Evolutionary conservation across 2,329 filamentous ascomycete genomes (phyloP), one percentile per base, ranked within the genome.

Genomic region (Ramularia endophylla): DNA sequence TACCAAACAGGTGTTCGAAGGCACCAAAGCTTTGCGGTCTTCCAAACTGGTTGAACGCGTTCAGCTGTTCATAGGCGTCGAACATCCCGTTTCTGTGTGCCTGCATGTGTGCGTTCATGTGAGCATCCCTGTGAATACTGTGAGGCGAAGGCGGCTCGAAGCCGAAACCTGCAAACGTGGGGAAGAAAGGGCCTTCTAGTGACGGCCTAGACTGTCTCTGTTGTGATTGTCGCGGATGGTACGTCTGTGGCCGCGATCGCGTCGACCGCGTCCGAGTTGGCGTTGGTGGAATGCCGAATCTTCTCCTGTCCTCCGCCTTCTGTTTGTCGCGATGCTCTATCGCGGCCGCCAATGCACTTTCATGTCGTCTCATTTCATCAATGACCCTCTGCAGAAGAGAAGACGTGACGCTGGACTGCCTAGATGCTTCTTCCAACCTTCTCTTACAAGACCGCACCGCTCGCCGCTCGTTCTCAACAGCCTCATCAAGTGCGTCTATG

Each of bases 331-430:
- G 20, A 36, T 38, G 43, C 16, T 27, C 44, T 16, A 38, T 41
- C 7, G 53, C 53, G 17, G 38, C 41, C 5, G 39, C 42, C 13
- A 50, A 40, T 11, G 49, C 40, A 7, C 16, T 19, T 33, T 57
- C 54, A 20, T 53, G 54, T 5, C 36, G 19, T 28, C 53, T 56
- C 33, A 58, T 40, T 27, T 56, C 50, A 25, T 60, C 48, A 7
- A 58, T 33, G 27, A 58, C 38, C 5, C 38, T 36, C 19, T 58
- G 52, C 2, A 60, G 37, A 36, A 52, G 38, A 12, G 36, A 28
- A 2, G 56, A 50, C 29, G 50, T 47, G 28, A 54, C 38, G 11
- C 39, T 41, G 8, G 41, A 44, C 31, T 52, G 51, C 25, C 52
- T 41, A 2, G 55, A 54, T 29, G 55, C 54, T 19, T 54, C 48